Conservation (phyloP, 768 basidiomycete species). For the Trametes sanguinea region DNA sequence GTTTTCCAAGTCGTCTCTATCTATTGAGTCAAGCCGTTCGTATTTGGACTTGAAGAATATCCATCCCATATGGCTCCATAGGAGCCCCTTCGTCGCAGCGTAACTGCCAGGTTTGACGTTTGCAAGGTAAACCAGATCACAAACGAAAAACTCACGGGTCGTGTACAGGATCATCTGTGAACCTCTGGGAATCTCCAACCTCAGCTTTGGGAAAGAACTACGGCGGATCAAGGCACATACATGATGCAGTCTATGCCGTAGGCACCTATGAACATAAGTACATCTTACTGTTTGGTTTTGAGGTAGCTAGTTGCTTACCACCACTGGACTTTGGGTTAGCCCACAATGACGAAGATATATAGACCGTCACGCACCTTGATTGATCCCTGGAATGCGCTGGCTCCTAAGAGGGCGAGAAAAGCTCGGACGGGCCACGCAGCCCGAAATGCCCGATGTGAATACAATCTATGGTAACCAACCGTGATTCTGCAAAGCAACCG, state of each 20-base stretch:
- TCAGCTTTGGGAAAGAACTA: neutral
- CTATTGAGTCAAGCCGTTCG: conserved; percentile 59
- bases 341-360: no score
- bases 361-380: conserved; percentile 54
- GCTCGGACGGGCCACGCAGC: conserved; percentile 57
- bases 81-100: conserved; percentile 69
- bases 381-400: conserved; percentile 77
- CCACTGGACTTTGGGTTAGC: conserved; percentile 10
- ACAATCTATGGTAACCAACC: conserved; percentile 78
- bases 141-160: conserved; percentile 52
- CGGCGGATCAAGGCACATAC: conserved; percentile 37
- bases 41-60: conserved; percentile 79
- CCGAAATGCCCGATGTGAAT: conserved; percentile 71
- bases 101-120: conserved; percentile 46
- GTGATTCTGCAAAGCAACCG: conserved; percentile 51
- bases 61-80: conserved; percentile 85
- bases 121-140: neutral
- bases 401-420: conserved; percentile 64
- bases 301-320: conserved; percentile 11
- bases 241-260: conserved; percentile 77
- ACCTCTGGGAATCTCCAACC: conserved; percentile 44
- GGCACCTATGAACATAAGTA: conserved; percentile 46
- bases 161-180: conserved; percentile 67
- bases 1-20: conserved; percentile 64
- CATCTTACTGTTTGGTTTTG: no score